phyloP scores from a whole-genome alignment of 805 yeast species.

The Helenozyma rhizophorensis region DNA sequence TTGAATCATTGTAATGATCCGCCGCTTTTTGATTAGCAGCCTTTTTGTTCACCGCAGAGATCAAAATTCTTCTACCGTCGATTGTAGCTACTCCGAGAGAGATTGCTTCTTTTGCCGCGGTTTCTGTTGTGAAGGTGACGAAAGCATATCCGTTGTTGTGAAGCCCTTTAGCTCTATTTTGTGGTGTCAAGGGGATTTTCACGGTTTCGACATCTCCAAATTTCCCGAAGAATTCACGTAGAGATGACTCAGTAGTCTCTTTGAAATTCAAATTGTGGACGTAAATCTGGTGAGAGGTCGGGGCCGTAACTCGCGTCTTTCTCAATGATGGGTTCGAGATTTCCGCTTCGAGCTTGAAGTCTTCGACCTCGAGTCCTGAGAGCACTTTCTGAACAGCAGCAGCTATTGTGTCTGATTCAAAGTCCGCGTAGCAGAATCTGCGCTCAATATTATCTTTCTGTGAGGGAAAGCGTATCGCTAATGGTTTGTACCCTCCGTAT shows the following conservation, averaged over 20 bases:
- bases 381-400: constrained; percentile 36
- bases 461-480: constrained; percentile 60
- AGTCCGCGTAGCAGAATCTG: constrained; percentile 74
- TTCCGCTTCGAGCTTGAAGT: constrained; percentile 48
- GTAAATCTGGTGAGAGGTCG: constrained; percentile 43
- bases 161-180: constrained; percentile 26
- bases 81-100: constrained; percentile 36
- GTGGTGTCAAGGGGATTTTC: constrained; percentile 41
- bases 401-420: constrained; percentile 37
- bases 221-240: constrained; percentile 40
- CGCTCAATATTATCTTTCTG: constrained; percentile 50
- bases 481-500: constrained; percentile 30
- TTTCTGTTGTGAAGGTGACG: constrained; percentile 41
- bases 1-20: constrained; percentile 16
- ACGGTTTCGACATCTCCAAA: constrained; percentile 54
- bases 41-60: constrained; percentile 43
- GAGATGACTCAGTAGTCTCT: constrained; percentile 31
- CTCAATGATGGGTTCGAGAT: constrained; percentile 53
- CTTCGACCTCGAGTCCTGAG: constrained; percentile 20
- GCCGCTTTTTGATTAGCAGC: constrained; percentile 7
- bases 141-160: constrained; percentile 65
- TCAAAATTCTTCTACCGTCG: constrained; percentile 45
- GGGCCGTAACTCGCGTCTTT: constrained; percentile 15
- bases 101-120: constrained; percentile 47
- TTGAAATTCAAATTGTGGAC: constrained; percentile 50